Evolutionary conservation across 176 grass and related monocot species (phyloP).

Genomic region (Rhynchospora tenuis): DNA sequence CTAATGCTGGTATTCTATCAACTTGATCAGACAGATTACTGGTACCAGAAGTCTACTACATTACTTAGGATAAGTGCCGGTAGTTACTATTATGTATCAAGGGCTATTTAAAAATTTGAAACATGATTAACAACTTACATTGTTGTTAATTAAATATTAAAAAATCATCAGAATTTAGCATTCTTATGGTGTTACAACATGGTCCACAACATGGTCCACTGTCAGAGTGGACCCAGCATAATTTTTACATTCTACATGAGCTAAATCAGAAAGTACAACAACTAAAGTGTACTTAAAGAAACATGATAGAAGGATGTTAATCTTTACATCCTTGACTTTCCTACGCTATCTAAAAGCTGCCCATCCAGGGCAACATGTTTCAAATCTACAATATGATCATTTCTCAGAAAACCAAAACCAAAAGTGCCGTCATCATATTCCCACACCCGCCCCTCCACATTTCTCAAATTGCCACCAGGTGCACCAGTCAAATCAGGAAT

Average conservation of each 20-base stretch:
- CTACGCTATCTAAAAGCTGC: slow-evolving; percentile 52
- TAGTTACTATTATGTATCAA: background rate
- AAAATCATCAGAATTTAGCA: background rate
- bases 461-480: slow-evolving; percentile 41
- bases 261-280: background rate
- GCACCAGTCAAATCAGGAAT: slow-evolving; percentile 33
- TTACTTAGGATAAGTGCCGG: background rate
- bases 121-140: background rate
- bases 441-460: slow-evolving; percentile 81
- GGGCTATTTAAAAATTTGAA: slow-evolving; percentile 4
- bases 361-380: slow-evolving; percentile 57
- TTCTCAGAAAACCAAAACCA: slow-evolving; percentile 76
- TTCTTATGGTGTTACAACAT: slow-evolving; percentile 5
- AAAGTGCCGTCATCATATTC: slow-evolving; percentile 86
- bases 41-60: background rate
- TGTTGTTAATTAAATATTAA: background rate
- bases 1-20: background rate
- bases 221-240: background rate
- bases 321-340: slow-evolving; percentile 35
- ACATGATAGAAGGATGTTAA: background rate
- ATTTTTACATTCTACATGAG: slow-evolving; percentile 15
- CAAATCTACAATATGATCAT: slow-evolving; percentile 71
- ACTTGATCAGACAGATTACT: background rate
- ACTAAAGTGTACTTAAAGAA: background rate
- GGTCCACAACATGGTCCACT: background rate